Evolutionary conservation across 1,284 basidiomycete species (phyloP).

Genomic region (Ceratobasidium sp.): DNA sequence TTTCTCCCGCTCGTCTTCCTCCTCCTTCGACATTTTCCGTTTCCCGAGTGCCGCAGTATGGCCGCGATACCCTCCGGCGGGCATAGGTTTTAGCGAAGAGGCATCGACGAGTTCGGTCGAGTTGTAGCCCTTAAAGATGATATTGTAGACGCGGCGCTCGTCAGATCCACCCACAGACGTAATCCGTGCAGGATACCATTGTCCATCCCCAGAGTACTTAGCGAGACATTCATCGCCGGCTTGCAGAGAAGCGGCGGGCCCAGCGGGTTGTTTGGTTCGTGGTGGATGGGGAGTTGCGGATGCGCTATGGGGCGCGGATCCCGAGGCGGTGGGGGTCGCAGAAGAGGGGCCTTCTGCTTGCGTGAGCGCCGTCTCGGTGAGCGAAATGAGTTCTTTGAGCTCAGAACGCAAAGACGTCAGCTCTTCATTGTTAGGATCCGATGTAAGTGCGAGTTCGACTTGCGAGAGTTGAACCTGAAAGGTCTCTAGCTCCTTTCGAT

Average conservation of each 20-base stretch:
- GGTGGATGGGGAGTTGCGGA: constrained; percentile 61
- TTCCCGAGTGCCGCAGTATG: constrained; percentile 65
- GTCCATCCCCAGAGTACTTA: constrained; percentile 90
- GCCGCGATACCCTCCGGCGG: constrained; percentile 54
- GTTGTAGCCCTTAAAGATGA: constrained; percentile 96
- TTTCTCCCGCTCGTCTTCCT: constrained; percentile 90
- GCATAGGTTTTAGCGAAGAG: constrained; percentile 78
- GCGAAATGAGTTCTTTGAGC: constrained; percentile 89
- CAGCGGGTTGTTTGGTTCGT: constrained; percentile 28
- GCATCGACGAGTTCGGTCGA: constrained; percentile 91
- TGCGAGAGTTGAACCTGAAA: constrained; percentile 90
- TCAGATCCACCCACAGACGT: constrained; percentile 88
- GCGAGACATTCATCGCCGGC: constrained; percentile 96
- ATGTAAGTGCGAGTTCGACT: constrained; percentile 86
- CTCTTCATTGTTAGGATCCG: constrained; percentile 87
- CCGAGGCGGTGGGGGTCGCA: constrained; percentile 58
- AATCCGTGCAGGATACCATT: constrained; percentile 93
- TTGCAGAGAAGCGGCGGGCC: constrained; percentile 51
- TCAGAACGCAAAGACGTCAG: constrained; percentile 80
- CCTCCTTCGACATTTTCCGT: constrained; percentile 80
- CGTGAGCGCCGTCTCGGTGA: constrained; percentile 82
- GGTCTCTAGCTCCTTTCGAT: constrained; percentile 80
- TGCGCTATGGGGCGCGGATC: constrained; percentile 70
- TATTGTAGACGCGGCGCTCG: constrained; percentile 89
- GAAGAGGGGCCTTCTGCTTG: constrained; percentile 68